Evolutionary conservation across 352 stramenopile species (phyloP).

Genomic region (Globisporangium middletonii): DNA sequence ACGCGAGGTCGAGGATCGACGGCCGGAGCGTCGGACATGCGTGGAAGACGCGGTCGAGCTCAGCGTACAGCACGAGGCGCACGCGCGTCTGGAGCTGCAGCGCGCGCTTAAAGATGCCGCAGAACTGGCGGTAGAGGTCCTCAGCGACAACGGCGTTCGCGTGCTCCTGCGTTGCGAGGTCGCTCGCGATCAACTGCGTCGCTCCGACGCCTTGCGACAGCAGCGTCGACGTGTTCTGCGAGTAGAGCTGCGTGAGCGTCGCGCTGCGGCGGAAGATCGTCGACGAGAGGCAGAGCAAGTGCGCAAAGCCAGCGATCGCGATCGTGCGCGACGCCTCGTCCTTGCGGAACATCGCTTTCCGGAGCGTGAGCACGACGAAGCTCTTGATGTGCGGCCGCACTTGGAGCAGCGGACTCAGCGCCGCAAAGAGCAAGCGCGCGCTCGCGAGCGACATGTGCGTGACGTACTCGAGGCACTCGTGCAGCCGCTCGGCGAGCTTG

Average conservation of each 20-base stretch:
- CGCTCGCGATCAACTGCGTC: slow-evolving; percentile 6
- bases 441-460: slow-evolving; percentile 26
- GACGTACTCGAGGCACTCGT: slow-evolving; percentile 51
- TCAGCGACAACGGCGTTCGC: slow-evolving; percentile 33
- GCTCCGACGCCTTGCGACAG: slow-evolving; percentile 25
- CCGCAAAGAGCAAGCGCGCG: slow-evolving; percentile 23
- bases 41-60: slow-evolving; percentile 34
- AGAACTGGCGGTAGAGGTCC: slow-evolving; percentile 54
- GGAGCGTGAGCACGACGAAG: slow-evolving; percentile 45
- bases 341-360: slow-evolving; percentile 61
- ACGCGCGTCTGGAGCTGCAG: slow-evolving; percentile 43
- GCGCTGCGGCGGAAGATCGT: slow-evolving; percentile 29
- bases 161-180: slow-evolving; percentile 34
- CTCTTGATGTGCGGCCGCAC: slow-evolving; percentile 33
- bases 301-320: slow-evolving; percentile 37
- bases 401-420: slow-evolving; percentile 32
- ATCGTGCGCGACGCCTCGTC: slow-evolving; percentile 44
- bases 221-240: slow-evolving; percentile 30
- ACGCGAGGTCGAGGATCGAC: slow-evolving; percentile 42
- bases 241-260: slow-evolving; percentile 46
- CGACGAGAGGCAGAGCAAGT: slow-evolving; percentile 33
- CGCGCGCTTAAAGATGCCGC: slow-evolving; percentile 39
- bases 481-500: slow-evolving; percentile 24
- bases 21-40: slow-evolving; percentile 35
- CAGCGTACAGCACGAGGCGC: slow-evolving; percentile 37